A percentile compares a stretch with the other conserved stretches of the same genome.
Evolutionary conservation across 1,139 yeast species (phyloP).

Genomic region (Candida labiduridarum): DNA sequence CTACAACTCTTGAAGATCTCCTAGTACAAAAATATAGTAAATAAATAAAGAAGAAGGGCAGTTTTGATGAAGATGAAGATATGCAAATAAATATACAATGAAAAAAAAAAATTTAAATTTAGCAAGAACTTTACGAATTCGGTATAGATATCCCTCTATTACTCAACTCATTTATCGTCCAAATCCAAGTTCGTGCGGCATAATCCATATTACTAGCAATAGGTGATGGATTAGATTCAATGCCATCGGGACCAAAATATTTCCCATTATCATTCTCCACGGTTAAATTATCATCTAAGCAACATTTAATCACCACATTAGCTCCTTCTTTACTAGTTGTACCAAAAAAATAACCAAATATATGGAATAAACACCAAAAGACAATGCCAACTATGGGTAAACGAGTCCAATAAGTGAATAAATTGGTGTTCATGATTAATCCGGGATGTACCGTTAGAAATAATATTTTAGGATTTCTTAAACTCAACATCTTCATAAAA

Average conservation of each 20-base stretch:
- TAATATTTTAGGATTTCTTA: slow-evolving; percentile 65
- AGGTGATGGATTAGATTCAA: slow-evolving; percentile 53
- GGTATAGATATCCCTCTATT: slow-evolving; percentile 42
- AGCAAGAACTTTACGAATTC: slow-evolving; percentile 2
- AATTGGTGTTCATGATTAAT: slow-evolving; percentile 74
- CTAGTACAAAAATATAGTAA: slow-evolving; percentile 7
- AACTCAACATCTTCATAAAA: slow-evolving; percentile 64
- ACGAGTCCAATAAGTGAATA: slow-evolving; percentile 75
- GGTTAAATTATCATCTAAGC: slow-evolving; percentile 56
- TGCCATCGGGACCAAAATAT: slow-evolving; percentile 64
- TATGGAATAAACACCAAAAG: slow-evolving; percentile 69
- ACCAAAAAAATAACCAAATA: slow-evolving; percentile 70
- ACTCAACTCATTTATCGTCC: slow-evolving; percentile 70
- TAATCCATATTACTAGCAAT: slow-evolving; percentile 62
- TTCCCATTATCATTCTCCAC: slow-evolving; percentile 66
- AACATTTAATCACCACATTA: slow-evolving; percentile 63
- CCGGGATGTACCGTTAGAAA: slow-evolving; percentile 84
- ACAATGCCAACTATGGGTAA: slow-evolving; percentile 74
- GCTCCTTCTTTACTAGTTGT: slow-evolving; percentile 74
- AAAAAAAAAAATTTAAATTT: no score
- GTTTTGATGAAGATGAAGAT: not conserved
- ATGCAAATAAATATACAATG: not conserved
- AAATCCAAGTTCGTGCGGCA: slow-evolving; percentile 79
- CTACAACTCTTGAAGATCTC: slow-evolving; percentile 11
- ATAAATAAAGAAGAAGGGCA: not conserved